phyloP scores from a whole-genome alignment of 73 alveolate species.

The Stentor coeruleus region DNA sequence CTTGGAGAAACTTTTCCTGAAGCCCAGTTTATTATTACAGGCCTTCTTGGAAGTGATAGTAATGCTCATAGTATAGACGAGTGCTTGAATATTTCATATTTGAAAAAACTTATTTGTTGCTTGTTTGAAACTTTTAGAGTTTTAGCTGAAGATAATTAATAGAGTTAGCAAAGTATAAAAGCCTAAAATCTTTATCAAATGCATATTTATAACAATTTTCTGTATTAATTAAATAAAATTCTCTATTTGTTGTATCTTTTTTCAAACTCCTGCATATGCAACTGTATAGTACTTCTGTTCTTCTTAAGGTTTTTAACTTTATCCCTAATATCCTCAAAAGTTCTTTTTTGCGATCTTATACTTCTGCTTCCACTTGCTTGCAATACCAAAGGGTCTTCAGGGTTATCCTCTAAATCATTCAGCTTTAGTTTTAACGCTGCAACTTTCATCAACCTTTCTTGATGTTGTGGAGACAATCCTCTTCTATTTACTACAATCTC shows the following conservation, averaged over 20 bases:
- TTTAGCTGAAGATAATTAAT: background rate
- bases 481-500: background rate
- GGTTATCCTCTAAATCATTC: background rate
- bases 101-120: constrained; percentile 61
- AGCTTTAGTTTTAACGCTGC: background rate
- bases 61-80: constrained; percentile 90
- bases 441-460: background rate
- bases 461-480: background rate
- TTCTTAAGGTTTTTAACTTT: background rate
- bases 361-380: background rate
- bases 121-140: constrained; percentile 12
- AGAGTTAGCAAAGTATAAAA: background rate
- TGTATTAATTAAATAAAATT: too few relatives aligned
- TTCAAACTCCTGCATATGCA: too few relatives aligned
- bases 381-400: too few relatives aligned
- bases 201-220: too few relatives aligned
- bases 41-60: constrained; percentile 88
- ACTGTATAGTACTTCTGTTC: background rate
- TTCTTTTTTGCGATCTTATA: background rate
- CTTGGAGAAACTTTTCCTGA: constrained; percentile 66
- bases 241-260: too few relatives aligned
- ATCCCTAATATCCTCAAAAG: background rate
- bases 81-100: constrained; percentile 59
- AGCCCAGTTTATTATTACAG: constrained; percentile 80
- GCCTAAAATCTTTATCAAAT: too few relatives aligned